Evolutionary conservation across 176 grass and related monocot species (phyloP).

Genomic region (Melocanna baccifera): DNA sequence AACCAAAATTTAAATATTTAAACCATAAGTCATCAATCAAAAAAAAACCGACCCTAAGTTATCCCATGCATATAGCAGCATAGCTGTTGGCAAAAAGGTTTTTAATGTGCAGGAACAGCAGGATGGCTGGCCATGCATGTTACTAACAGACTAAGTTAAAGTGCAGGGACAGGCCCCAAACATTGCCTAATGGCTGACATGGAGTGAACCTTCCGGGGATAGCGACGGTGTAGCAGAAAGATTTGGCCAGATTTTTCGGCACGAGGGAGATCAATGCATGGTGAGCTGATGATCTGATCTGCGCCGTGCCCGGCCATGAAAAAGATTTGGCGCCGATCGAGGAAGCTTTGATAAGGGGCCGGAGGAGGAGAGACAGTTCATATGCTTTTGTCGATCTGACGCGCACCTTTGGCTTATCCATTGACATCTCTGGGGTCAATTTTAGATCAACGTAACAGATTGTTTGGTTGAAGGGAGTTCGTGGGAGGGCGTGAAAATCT

Average conservation of each 20-base stretch:
- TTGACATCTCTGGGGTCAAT: too few species aligned
- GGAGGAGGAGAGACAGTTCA: background rate
- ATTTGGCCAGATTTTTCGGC: slow-evolving; percentile 27
- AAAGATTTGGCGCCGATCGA: background rate
- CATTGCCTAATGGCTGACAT: slow-evolving; percentile 28
- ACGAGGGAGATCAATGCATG: background rate
- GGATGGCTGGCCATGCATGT: slow-evolving; percentile 1
- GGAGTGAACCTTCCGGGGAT: slow-evolving; percentile 15
- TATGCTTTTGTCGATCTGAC: background rate
- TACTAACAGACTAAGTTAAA: background rate
- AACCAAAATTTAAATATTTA: too few species aligned
- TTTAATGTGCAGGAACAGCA: background rate
- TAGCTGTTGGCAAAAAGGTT: too few species aligned
- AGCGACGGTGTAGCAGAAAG: slow-evolving; percentile 28
- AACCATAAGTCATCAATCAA: too few species aligned
- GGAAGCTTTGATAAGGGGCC: background rate
- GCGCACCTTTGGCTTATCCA: slow-evolving; percentile 18
- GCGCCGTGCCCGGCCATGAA: background rate
- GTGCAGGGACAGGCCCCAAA: slow-evolving; percentile 11
- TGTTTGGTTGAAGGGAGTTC: background rate
- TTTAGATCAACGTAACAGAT: too few species aligned
- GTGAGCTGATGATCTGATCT: background rate
- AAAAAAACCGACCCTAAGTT: too few species aligned
- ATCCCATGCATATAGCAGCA: too few species aligned
- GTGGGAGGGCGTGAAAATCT: background rate